Percentiles rank a stretch among this genome's conserved stretches.
phyloP scores from a whole-genome alignment of 129 eudicot species.

The Pseudognaphalium luteoalbum region DNA sequence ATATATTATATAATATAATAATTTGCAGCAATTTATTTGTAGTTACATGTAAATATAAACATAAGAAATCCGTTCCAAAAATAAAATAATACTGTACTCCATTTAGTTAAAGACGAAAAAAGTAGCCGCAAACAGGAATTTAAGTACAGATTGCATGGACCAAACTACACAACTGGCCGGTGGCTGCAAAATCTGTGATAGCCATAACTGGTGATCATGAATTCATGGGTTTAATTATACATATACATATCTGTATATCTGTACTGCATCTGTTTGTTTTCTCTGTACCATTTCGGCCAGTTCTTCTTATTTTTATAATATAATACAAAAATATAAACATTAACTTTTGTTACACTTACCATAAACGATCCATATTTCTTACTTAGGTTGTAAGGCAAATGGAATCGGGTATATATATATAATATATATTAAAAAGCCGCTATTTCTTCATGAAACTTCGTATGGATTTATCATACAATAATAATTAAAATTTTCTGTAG shows the following conservation, averaged over 20 bases:
- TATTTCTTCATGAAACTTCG: background rate
- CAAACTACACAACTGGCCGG: conserved; percentile 5
- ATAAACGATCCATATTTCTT: background rate
- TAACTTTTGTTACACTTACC: background rate
- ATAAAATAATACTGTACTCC: too few relatives aligned
- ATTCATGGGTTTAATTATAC: background rate
- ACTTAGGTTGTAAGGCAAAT: background rate
- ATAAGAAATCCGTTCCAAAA: too few relatives aligned
- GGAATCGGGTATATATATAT: background rate
- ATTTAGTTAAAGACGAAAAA: too few relatives aligned
- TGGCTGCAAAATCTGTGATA: conserved; percentile 1
- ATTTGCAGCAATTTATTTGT: too few relatives aligned
- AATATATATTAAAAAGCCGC: too few relatives aligned
- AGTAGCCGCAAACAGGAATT: background rate
- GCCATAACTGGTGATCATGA: background rate
- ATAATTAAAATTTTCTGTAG: background rate
- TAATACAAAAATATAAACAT: background rate
- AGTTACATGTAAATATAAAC: too few relatives aligned
- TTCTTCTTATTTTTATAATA: background rate
- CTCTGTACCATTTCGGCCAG: background rate
- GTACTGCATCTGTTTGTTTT: background rate
- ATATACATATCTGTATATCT: background rate
- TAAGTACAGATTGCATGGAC: background rate
- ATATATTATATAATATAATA: too few relatives aligned
- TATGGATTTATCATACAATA: background rate